Evolutionary conservation across 495 filamentous ascomycete species (phyloP), one percentile per base, ranked within the genome.

Genomic region (Tuber microsphaerosporum): DNA sequence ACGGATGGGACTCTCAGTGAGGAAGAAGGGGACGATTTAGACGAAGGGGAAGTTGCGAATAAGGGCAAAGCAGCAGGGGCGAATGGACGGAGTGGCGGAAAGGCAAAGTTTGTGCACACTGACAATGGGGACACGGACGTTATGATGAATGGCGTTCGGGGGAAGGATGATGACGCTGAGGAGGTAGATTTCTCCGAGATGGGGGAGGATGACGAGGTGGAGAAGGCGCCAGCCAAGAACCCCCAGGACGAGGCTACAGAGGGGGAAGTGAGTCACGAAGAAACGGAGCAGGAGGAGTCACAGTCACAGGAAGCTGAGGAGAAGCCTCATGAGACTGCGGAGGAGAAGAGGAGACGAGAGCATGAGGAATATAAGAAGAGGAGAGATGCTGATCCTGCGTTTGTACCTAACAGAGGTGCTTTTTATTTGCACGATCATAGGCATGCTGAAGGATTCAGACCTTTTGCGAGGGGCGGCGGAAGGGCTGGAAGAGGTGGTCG

Each of bases 371-470:
- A 94, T 84, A 89, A 90, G 83, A 92, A 92, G 85, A 91, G 91
- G 83, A 88, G 92, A 77, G 94, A 94, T 81, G 90, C 92, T 76
- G 93, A 97, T 85, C 95, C 95, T 68, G 90, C 94, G 44, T 97
- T 97, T 84, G 94, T 98, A 46, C 95, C 95, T 73, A 98, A 96
- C 80, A 88, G 96, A 71, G 95, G 95, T 39, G 91, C 90, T 73
- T 99, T 99, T 86, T 99, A 97, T 86, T 90, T 98, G 86, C 95
- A 99, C 84, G 95, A 99, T 83, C 93, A 97, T 79, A 89, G 94
- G 75, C 89, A 92, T 72, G 91, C 91, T 46, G 87, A 91, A 34
- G 91, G 91, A 56, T 92, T 92, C 77, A 86, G 91, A 71, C 90
- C 90, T 68, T 93, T 90, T 82, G 88, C 89, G 19, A 86, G 89